These are phyloP conservation scores for Lithospermum erythrorhizon DNA, from an alignment of 257 asterid genomes.

Conservation along the genomic window DNA sequence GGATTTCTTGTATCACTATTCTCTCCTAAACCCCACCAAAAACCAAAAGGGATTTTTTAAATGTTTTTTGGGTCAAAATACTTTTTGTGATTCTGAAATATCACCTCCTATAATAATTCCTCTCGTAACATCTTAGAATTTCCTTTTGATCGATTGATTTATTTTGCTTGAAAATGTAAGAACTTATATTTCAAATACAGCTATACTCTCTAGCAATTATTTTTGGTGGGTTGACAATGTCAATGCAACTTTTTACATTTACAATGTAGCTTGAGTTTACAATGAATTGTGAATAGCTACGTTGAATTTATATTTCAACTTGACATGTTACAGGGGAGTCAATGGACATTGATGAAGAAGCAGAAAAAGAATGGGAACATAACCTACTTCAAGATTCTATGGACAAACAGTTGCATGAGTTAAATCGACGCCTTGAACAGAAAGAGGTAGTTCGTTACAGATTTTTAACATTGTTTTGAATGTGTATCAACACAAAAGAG, in stretches of 20 bases:
- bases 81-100: constrained; percentile 3
- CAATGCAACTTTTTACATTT: too few species aligned
- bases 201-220: constrained; percentile 3
- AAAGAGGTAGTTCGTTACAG: constrained; percentile 51
- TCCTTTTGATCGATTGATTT: neutral
- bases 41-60: too few species aligned
- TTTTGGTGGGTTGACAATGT: constrained; percentile 12
- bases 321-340: constrained; percentile 54
- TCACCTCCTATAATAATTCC: neutral
- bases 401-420: constrained; percentile 87
- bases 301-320: too few species aligned
- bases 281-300: too few species aligned
- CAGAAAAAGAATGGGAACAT: constrained; percentile 93
- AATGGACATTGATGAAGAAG: constrained; percentile 76
- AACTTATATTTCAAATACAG: neutral
- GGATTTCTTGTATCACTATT: too few species aligned
- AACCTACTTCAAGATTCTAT: constrained; percentile 75
- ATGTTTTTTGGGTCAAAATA: neutral
- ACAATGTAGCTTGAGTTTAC: too few species aligned
- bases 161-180: neutral
- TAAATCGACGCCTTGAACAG: constrained; percentile 76
- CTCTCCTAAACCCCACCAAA: too few species aligned
- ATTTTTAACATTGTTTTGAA: neutral
- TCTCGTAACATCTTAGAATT: neutral
- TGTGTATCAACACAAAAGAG: neutral